Evolutionary conservation across 1,139 yeast species (phyloP), one percentile per base, ranked within the genome.

Genomic region (Meyerozyma sp.): DNA sequence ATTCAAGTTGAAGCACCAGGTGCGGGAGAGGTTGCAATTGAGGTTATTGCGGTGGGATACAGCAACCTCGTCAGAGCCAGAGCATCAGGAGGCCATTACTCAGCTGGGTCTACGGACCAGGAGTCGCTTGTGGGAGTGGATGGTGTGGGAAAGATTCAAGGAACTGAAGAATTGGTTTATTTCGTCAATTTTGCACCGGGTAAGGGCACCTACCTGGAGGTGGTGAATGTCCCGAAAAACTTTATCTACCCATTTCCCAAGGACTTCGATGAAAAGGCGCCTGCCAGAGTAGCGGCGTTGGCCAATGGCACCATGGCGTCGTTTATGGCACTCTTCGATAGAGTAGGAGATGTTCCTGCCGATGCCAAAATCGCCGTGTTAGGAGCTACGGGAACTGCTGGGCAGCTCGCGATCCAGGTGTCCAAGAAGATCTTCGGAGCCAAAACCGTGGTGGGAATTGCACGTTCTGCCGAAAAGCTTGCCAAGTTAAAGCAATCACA

Each of bases 361-460:
- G 37, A 20, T 18, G 25, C 37, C 26, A 34, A 34, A 6, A 43
- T 56, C 9, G 53, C 48, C 28, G 45, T 56, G 20, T 38, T 52
- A 13, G 59, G 58, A 8, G 60, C 46, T 27, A 52, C 59, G 8
- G 56, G 58, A 16, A 44, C 56, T 9, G 42, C 57, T 8, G 60
- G 60, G 5, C 49, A 42, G 29, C 36, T 55, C 32, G 55, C 58
- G 2, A 48, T 54, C 5, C 60, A 56, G 35, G 42, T 48, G 26
- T 50, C 54, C 23, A 45, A 43, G 20, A 34, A 18, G 14, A 35
- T 44, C 5, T 50, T 43, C 30, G 53, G 53, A 1, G 59, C 54
- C 4, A 16, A 43, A 11, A 48, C 42, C 13, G 58, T 55, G 8
- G 49, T 54, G 37, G 59, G 54, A 18, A 6, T 34, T 8, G 37